A percentile compares a stretch with the other conserved stretches of the same genome.
Evolutionary conservation across 495 filamentous ascomycete genomes (phyloP).

Genomic region (Penicillium paradoxum): DNA sequence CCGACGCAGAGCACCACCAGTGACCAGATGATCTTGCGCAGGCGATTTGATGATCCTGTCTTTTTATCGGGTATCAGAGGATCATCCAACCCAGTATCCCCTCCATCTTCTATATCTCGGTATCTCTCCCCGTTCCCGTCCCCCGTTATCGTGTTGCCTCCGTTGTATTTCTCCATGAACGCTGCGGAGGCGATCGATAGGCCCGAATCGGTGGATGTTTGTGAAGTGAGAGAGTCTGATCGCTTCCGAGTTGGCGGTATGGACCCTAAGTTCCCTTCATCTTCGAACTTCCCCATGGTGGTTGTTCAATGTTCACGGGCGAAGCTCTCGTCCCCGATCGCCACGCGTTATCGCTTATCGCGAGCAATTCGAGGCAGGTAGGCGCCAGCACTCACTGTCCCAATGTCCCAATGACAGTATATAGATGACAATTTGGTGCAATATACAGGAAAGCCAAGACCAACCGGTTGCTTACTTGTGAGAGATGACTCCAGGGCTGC

Average conservation of each 20-base stretch:
- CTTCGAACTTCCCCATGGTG: constrained; percentile 32
- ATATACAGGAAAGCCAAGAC: not conserved
- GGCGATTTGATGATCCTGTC: constrained; percentile 27
- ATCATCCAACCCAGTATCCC: constrained; percentile 21
- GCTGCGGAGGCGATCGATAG: constrained; percentile 35
- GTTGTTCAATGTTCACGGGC: not conserved
- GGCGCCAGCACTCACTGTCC: not conserved
- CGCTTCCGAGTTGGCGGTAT: constrained; percentile 25
- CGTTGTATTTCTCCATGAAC: constrained; percentile 29
- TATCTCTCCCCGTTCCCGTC: constrained; percentile 24
- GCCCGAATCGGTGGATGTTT: constrained; percentile 35
- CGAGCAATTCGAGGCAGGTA: not conserved
- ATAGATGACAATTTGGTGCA: not conserved
- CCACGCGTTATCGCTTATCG: constrained; percentile 6
- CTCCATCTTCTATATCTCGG: constrained; percentile 38
- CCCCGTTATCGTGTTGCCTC: constrained; percentile 6
- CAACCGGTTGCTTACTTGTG: not conserved
- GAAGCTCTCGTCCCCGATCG: constrained; percentile 2
- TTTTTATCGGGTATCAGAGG: constrained; percentile 27
- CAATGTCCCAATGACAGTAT: not conserved
- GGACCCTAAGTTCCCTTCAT: constrained; percentile 24
- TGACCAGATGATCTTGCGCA: constrained; percentile 63
- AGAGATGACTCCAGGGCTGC: not conserved
- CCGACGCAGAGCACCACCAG: constrained; percentile 62
- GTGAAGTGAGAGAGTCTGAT: constrained; percentile 26